These are phyloP conservation scores for Flueggea neowawraea DNA, from an alignment of 441 rosid species.

Conservation along the genomic window DNA sequence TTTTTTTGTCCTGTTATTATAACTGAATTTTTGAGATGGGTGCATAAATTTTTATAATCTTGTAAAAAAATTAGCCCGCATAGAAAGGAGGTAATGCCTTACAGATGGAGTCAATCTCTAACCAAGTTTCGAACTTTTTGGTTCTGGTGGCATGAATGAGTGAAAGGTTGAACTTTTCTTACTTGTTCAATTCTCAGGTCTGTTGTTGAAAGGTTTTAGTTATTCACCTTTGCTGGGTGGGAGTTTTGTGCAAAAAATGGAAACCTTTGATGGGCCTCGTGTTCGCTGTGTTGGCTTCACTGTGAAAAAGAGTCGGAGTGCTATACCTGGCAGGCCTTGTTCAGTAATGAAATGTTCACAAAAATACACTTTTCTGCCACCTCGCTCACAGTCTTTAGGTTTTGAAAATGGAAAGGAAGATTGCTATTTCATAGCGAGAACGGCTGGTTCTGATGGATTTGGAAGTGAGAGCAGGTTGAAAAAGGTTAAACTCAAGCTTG, in stretches of 20 bases:
- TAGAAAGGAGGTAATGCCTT: too few relatives aligned
- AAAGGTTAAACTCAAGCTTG: constrained; percentile 83
- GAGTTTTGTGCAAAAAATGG: constrained; percentile 32
- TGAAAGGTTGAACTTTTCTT: too few relatives aligned
- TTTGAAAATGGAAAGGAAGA: constrained; percentile 25
- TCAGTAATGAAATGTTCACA: constrained; percentile 23
- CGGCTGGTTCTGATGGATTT: constrained; percentile 29
- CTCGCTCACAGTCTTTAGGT: constrained; percentile 24
- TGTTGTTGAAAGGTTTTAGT: background rate
- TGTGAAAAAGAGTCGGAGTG: constrained; percentile 58
- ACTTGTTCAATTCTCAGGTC: background rate
- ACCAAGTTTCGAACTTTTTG: too few relatives aligned
- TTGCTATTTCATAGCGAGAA: constrained; percentile 12
- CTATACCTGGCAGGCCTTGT: constrained; percentile 50
- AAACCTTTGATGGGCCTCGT: constrained; percentile 26
- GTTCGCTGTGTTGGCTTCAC: constrained; percentile 32
- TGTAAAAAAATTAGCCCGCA: too few relatives aligned
- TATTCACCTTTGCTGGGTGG: background rate
- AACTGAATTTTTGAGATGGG: too few relatives aligned
- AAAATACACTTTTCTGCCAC: constrained; percentile 21
- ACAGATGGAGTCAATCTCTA: too few relatives aligned
- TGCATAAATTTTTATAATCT: too few relatives aligned
- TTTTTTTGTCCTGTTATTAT: too few relatives aligned
- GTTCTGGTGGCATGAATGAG: too few relatives aligned
- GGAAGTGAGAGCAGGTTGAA: constrained; percentile 42